These are phyloP conservation scores for Penicillium daleae DNA, from an alignment of 495 filamentous ascomycete species.

Conservation along the genomic window DNA sequence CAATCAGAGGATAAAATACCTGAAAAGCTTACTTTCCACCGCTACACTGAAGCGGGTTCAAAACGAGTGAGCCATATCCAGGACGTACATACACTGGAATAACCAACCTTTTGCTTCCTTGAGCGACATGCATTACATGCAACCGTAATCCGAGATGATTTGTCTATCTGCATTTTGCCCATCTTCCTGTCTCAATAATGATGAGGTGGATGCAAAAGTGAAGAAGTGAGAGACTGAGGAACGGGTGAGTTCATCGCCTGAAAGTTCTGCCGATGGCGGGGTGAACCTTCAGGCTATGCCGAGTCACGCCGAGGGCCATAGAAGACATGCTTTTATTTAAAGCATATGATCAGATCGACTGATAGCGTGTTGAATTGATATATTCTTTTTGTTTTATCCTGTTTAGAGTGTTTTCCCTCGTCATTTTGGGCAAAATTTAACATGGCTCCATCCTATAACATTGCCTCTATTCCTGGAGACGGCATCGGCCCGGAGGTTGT, in stretches of 20 bases:
- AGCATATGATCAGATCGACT: background rate
- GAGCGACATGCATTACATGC: constrained; percentile 45
- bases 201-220: background rate
- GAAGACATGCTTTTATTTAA: background rate
- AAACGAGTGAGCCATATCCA: background rate
- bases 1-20: background rate
- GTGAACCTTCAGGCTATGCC: constrained; percentile 14
- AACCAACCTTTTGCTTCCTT: constrained; percentile 44
- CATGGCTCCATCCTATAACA: constrained; percentile 31
- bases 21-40: constrained; percentile 36
- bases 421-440: background rate
- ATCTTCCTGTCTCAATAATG: background rate
- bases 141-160: constrained; percentile 37
- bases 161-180: constrained; percentile 23
- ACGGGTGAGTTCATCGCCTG: constrained; percentile 25
- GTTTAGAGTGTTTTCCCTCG: background rate
- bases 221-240: background rate
- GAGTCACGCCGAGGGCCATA: background rate
- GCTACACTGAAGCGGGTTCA: constrained; percentile 35
- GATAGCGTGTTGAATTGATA: background rate
- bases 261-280: constrained; percentile 33
- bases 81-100: background rate
- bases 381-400: too few species aligned
- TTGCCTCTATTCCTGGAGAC: constrained; percentile 49
- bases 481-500: constrained; percentile 50